Base-by-base conservation (phyloP, 192 early-diverging fungal genomes). In the Entomortierella beljakovae region DNA sequence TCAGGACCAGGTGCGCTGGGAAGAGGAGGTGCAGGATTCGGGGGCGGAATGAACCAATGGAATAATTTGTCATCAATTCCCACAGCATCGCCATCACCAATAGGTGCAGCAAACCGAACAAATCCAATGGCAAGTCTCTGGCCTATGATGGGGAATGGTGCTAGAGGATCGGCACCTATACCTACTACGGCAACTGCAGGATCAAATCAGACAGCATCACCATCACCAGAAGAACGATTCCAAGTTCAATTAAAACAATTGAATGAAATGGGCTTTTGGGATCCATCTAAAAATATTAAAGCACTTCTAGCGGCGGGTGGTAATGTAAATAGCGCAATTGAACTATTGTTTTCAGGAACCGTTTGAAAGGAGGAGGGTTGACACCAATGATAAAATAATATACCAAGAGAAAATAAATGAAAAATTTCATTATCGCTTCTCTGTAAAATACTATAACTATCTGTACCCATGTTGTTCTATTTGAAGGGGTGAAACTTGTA, bases 221-320 rank as follows among this genome's bases (percentile, higher is more conserved):
- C 80, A 70, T 59, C 85, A 20, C 87, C 86, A 0, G 89, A 91
- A 62, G 84, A 88, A 57, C 81, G 89, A n/a, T 92, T 84, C 64
- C 87, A 88, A 72, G 79, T 83, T 10, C 94, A 98, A 83, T 84
- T 97, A 50, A 90, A 92, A 76, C 91, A 91, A 76, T 80, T 91
- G 73, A 93, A 86, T 67, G 98, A 99, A 28, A 99, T 99, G 98
- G 98, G 98, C 9, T 95, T 99, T 77, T 94, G 86, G 82, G 91
- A 97, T 81, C 91, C 91, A 10, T 73, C 86, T 33, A 90, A 95
- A 81, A 99, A 99, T 74, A 91, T 99, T 57, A 85, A 93, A 34
- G 97, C 94, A 10, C 86, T 99, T 61, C 80, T 86, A 25, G 77
- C 87, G 32, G 89, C 94, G 10, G 83, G 85, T 15, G 98, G 98